Percentiles rank a stretch among this genome's conserved stretches.
These are phyloP conservation scores for Cephaloascus fragrans DNA, from an alignment of 805 yeast genomes.

Conservation along the genomic window DNA sequence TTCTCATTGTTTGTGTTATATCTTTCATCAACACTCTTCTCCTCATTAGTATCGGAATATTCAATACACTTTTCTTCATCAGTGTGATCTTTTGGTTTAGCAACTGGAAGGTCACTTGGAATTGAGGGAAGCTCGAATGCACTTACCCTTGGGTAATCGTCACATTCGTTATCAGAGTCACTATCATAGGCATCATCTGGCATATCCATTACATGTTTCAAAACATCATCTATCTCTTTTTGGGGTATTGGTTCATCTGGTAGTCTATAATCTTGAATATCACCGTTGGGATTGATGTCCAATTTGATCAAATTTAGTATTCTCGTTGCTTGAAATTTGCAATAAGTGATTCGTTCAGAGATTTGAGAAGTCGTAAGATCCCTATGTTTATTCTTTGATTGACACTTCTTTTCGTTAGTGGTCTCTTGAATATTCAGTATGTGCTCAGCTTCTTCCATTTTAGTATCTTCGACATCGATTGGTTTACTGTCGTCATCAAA, in stretches of 20 bases:
- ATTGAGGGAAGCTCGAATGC: neutral
- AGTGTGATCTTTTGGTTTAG: neutral
- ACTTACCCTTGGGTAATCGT: neutral
- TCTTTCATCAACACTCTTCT: neutral
- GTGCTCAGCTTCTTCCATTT: neutral
- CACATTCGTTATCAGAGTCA: neutral
- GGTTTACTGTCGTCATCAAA: conserved; percentile 1
- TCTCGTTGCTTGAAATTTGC: conserved; percentile 10
- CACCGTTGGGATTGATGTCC: conserved; percentile 13
- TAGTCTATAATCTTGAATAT: conserved; percentile 6
- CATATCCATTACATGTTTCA: conserved; percentile 7
- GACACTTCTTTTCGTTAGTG: neutral
- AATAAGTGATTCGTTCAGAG: conserved; percentile 8
- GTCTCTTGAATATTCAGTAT: neutral
- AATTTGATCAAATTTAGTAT: conserved; percentile 8
- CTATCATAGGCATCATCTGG: conserved; percentile 2
- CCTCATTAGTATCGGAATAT: neutral
- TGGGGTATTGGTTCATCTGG: conserved; percentile 8
- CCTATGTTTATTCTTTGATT: neutral
- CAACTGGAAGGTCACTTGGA: neutral
- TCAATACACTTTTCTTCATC: neutral
- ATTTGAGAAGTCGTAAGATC: neutral
- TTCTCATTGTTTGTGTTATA: too few species aligned
- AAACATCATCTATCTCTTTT: conserved; percentile 8
- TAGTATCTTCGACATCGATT: neutral